Evolutionary conservation across 1,284 basidiomycete genomes (phyloP), one percentile per base, ranked within the genome.

Genomic region (Ganoderma multipileum): DNA sequence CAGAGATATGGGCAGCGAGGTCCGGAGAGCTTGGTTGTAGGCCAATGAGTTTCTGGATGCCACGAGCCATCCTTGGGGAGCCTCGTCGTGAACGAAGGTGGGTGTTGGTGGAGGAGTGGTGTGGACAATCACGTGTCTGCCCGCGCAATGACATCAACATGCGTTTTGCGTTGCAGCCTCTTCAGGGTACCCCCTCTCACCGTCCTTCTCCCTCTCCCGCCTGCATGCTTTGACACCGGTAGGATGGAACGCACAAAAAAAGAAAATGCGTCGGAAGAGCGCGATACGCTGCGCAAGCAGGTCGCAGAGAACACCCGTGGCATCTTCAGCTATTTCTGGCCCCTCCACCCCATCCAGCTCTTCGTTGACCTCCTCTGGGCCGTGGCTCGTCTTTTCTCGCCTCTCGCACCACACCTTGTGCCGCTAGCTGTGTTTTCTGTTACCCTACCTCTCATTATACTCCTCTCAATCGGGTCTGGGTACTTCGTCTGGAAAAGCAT

Each of bases 401-500:
- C 88, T 0, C 79, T 81, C 54, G 82, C 85, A 6, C 85, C 88
- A 5, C 86, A 86, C 65, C 78, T 92, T 38, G 82, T 92, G 23
- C 90, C 92, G 36, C 72, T 92, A 33, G 71, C 86, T 42, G 85
- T 92, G 41, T 91, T 84, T 76, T 73, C 87, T 12, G 77, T 87
- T n/a, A 81, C 90, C 30, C 78, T 93, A 50, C 93, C 92, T 3
- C 73, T 92, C 3, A 74, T 91, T 42, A 72, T 89, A 11, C 75
- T 87, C 68, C 78, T 91, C 9, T 92, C 93, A 14, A 70, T 87
- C 11, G 83, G 84, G 69, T 88, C 92, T 9, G 93, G 92, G 2
- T 89, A 85, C 80, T 78, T 88, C 63, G 90, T 94, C 5, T 94
- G 92, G 91, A 87, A 82, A 70, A 90, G 81, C 72, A 83, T 89